These are phyloP conservation scores for Crucihimalaya himalaica DNA, from an alignment of 345 rosid genomes.

Conservation along the genomic window DNA sequence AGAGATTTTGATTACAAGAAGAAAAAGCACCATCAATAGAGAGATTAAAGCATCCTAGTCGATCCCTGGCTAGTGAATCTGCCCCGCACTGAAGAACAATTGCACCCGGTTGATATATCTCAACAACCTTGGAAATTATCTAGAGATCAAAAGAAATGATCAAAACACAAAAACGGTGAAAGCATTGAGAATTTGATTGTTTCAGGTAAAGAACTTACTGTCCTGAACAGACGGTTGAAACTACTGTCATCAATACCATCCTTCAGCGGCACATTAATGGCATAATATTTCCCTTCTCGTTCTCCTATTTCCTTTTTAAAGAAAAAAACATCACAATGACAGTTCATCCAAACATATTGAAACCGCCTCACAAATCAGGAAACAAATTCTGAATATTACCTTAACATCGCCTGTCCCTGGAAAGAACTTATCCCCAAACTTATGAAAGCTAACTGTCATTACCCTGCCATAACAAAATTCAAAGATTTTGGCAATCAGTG, in stretches of 20 bases:
- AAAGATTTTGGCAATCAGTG: constrained; percentile 16
- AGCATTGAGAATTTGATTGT: not conserved
- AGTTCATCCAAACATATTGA: constrained; percentile 15
- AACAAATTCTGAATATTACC: constrained; percentile 47
- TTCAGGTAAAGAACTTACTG: constrained; percentile 54
- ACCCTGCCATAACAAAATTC: constrained; percentile 60
- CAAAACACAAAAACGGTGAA: not conserved
- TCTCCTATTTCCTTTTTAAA: constrained; percentile 85
- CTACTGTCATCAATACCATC: constrained; percentile 97
- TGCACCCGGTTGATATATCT: constrained; percentile 85
- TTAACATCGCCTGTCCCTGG: constrained; percentile 99
- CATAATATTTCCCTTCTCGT: constrained; percentile 93
- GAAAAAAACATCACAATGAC: constrained; percentile 18
- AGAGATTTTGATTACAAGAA: constrained; percentile 49
- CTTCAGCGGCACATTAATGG: constrained; percentile 94
- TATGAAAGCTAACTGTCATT: constrained; percentile 99
- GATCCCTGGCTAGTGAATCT: constrained; percentile 97
- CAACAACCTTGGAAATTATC: constrained; percentile 90
- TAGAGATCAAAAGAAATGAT: constrained; percentile 34
- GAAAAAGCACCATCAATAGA: constrained; percentile 90
- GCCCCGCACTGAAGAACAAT: constrained; percentile 99
- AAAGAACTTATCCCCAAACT: constrained; percentile 91
- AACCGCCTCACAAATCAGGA: not conserved
- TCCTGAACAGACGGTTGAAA: constrained; percentile 91
- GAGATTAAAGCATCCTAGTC: constrained; percentile 96